Evolutionary conservation across 371 early-diverging fungal genomes (phyloP).

Genomic region (Apophysomyces variabilis): DNA sequence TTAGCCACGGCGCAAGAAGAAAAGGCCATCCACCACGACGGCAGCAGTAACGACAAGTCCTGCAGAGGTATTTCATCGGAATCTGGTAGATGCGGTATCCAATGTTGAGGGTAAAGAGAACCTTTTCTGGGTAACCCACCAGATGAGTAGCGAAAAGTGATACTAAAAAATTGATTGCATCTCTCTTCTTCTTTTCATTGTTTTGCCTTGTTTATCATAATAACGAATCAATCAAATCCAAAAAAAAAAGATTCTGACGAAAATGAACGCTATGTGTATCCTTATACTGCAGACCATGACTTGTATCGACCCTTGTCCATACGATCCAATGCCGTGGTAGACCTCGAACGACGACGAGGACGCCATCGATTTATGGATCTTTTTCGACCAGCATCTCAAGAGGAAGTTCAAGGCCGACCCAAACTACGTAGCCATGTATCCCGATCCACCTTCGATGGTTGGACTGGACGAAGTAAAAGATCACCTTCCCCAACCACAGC

Average conservation of each 20-base stretch:
- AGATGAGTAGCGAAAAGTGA: too few relatives aligned
- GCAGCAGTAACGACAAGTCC: conserved; percentile 36
- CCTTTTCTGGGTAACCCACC: too few relatives aligned
- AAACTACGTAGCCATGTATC: conserved; percentile 20
- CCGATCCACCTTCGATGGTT: conserved; percentile 7
- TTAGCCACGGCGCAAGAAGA: conserved; percentile 1
- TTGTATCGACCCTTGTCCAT: conserved; percentile 30
- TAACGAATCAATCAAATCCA: too few relatives aligned
- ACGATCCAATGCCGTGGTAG: conserved; percentile 18
- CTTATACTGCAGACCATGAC: conserved; percentile 15
- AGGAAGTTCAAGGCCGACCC: conserved; percentile 20
- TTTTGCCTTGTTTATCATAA: too few relatives aligned
- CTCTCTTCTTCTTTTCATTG: background rate
- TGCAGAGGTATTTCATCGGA: conserved; percentile 53
- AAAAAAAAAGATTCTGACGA: conserved; percentile 30
- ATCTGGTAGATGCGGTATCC: conserved; percentile 52
- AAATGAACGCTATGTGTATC: conserved; percentile 38
- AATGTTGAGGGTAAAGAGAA: conserved; percentile 46
- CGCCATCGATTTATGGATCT: conserved; percentile 2
- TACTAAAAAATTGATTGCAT: too few relatives aligned
- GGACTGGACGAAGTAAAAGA: background rate
- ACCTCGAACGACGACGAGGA: background rate
- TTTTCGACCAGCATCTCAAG: conserved; percentile 9
- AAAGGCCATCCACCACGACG: conserved; percentile 3
- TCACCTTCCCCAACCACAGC: background rate